Conservation (phyloP, 2,329 filamentous ascomycete genomes). For the Zopfia rhizophila region DNA sequence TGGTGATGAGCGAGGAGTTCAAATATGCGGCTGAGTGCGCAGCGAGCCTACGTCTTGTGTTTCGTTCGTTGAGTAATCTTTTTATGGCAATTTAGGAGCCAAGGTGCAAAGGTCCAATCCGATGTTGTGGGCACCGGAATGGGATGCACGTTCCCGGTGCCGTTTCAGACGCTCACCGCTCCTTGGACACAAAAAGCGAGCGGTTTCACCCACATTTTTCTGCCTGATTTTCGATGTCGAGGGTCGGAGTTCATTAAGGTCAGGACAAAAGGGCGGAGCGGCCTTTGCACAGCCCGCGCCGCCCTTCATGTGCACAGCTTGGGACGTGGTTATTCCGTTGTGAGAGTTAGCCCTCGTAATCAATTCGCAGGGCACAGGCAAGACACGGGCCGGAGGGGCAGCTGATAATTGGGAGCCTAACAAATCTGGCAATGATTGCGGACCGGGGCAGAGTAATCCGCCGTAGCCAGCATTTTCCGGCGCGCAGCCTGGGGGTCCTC, state of each 20-base stretch:
- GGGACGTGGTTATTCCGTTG: slow-evolving; percentile 30
- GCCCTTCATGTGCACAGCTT: too few relatives aligned
- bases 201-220: slow-evolving; percentile 6
- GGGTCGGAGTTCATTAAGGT: not conserved
- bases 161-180: slow-evolving; percentile 30
- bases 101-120: too few relatives aligned
- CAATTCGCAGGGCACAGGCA: slow-evolving; percentile 33
- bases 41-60: too few relatives aligned
- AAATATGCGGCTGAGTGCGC: too few relatives aligned
- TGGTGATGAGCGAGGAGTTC: too few relatives aligned
- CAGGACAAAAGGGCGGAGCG: slow-evolving; percentile 5
- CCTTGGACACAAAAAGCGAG: slow-evolving; percentile 13
- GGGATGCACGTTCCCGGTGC: too few relatives aligned
- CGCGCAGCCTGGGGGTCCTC: too few relatives aligned
- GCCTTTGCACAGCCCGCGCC: slow-evolving; percentile 38
- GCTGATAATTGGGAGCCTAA: slow-evolving; percentile 13
- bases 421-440: slow-evolving; percentile 4
- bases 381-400: slow-evolving; percentile 22
- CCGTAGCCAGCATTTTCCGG: not conserved
- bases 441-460: too few relatives aligned
- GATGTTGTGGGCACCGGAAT: slow-evolving; percentile 17
- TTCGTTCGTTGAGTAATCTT: too few relatives aligned
- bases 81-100: too few relatives aligned
- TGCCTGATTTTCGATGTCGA: slow-evolving; percentile 18
- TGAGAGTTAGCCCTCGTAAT: slow-evolving; percentile 36